Conservation (phyloP, 1,284 basidiomycete species). For the Ceratobasidium sp. region DNA sequence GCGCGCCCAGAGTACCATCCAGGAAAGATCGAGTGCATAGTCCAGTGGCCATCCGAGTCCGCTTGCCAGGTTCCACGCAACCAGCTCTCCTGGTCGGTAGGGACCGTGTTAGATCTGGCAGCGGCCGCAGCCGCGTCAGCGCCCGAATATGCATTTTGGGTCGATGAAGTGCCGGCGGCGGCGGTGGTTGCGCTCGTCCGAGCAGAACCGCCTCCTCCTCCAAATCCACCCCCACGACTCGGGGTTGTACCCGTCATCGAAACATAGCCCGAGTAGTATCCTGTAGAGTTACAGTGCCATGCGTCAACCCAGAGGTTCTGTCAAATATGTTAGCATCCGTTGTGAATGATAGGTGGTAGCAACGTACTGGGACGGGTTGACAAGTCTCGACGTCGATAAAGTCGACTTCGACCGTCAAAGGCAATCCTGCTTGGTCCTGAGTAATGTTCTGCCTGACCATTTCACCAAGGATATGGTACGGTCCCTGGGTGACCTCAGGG, state of each 20-base stretch:
- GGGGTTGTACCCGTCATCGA: conserved; percentile 18
- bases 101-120: conserved; percentile 13
- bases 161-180: background rate
- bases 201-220: conserved; percentile 9
- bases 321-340: background rate
- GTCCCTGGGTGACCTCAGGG: conserved; percentile 53
- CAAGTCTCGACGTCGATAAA: conserved; percentile 78
- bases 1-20: conserved; percentile 52
- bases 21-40: conserved; percentile 73
- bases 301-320: conserved; percentile 69
- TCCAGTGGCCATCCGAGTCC: conserved; percentile 67
- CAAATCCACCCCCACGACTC: conserved; percentile 5
- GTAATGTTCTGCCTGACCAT: conserved; percentile 57
- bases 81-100: conserved; percentile 52
- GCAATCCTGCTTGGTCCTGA: conserved; percentile 60
- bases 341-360: background rate
- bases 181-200: background rate
- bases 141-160: conserved; percentile 25
- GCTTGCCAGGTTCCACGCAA: conserved; percentile 72
- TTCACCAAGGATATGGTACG: conserved; percentile 57
- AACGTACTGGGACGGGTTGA: conserved; percentile 59
- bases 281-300: conserved; percentile 57
- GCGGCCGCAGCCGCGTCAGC: conserved; percentile 17
- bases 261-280: conserved; percentile 53
- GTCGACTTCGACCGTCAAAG: conserved; percentile 66